These are phyloP conservation scores for Heracleum sosnowskyi DNA, from an alignment of 129 eudicot species.

Conservation along the genomic window DNA sequence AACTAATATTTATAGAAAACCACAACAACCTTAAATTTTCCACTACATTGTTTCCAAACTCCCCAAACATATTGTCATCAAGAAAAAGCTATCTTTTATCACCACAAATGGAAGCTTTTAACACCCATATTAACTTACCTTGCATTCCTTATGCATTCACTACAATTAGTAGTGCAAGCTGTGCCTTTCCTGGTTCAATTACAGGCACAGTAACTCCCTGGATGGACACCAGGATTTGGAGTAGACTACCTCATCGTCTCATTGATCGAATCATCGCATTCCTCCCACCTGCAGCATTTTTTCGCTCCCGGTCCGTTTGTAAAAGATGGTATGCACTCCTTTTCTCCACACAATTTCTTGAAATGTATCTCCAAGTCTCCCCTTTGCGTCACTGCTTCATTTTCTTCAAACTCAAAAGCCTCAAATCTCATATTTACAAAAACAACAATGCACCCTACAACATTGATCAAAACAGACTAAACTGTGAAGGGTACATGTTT, in stretches of 20 bases:
- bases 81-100: neutral
- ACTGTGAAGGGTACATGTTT: constrained; percentile 48
- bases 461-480: neutral
- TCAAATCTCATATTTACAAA: constrained; percentile 27
- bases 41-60: constrained; percentile 11
- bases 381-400: constrained; percentile 62
- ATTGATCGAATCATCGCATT: constrained; percentile 74
- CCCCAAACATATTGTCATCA: neutral
- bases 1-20: neutral
- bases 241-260: constrained; percentile 61
- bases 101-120: constrained; percentile 61
- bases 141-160: constrained; percentile 32
- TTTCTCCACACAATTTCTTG: constrained; percentile 56
- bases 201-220: constrained; percentile 30
- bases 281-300: constrained; percentile 82
- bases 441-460: constrained; percentile 15
- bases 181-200: constrained; percentile 4
- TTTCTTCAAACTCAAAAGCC: constrained; percentile 60
- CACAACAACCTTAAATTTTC: constrained; percentile 43
- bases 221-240: constrained; percentile 92
- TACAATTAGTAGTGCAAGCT: constrained; percentile 5
- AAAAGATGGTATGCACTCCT: constrained; percentile 80
- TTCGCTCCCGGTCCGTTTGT: constrained; percentile 74
- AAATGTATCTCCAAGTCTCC: constrained; percentile 60
- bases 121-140: constrained; percentile 36